These are phyloP conservation scores for Fistulifera solaris DNA, from an alignment of 108 stramenopile genomes.

Conservation along the genomic window DNA sequence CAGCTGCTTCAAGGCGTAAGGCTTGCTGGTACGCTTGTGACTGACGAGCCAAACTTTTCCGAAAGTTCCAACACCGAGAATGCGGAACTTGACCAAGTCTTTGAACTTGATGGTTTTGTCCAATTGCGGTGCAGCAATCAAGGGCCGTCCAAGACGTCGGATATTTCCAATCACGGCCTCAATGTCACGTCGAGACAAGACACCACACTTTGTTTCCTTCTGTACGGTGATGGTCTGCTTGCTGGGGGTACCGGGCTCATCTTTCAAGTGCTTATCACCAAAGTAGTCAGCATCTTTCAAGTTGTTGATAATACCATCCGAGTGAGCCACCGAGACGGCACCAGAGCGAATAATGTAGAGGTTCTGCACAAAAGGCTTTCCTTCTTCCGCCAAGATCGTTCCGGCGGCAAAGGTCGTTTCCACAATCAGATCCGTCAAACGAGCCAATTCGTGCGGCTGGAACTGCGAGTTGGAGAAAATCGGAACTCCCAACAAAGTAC, in stretches of 20 bases:
- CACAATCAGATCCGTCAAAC: conserved; percentile 59
- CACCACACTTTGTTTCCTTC: conserved; percentile 57
- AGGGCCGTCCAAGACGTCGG: conserved; percentile 46
- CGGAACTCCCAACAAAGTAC: conserved; percentile 74
- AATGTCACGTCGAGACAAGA: conserved; percentile 53
- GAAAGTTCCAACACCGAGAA: conserved; percentile 97
- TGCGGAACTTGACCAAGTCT: conserved; percentile 79
- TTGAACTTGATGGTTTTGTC: conserved; percentile 52
- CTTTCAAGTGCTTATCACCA: conserved; percentile 63
- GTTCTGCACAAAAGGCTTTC: conserved; percentile 56
- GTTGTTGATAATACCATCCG: conserved; percentile 66
- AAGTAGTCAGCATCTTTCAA: conserved; percentile 75
- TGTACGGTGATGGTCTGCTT: conserved; percentile 65
- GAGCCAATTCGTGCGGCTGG: conserved; percentile 74
- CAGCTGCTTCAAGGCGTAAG: conserved; percentile 89
- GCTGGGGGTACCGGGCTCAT: conserved; percentile 36
- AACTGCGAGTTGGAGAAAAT: conserved; percentile 79
- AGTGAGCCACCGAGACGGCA: conserved; percentile 46
- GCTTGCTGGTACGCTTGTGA: conserved; percentile 67
- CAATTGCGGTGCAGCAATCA: conserved; percentile 24
- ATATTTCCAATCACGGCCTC: conserved; percentile 73
- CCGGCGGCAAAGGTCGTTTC: conserved; percentile 55
- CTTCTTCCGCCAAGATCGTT: conserved; percentile 68
- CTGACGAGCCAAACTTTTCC: conserved; percentile 97
- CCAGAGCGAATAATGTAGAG: conserved; percentile 78